A percentile compares a stretch with the other conserved stretches of the same genome.
Conservation (phyloP, 805 yeast genomes). For the Saturnispora hagleri region DNA sequence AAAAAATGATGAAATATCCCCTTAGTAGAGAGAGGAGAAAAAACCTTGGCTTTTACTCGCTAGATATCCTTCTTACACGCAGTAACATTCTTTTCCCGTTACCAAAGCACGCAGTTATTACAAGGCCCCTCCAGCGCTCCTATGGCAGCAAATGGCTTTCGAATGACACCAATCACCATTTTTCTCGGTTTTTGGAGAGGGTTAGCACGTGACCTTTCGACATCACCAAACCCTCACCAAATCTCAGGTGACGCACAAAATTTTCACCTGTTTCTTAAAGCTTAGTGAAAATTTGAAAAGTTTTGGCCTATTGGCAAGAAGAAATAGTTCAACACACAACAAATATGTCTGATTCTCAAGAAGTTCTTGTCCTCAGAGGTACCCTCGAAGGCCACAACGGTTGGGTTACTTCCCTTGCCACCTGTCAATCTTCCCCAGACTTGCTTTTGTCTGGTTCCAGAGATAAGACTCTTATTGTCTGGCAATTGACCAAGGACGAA, state of each 20-base stretch:
- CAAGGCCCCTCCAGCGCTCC: neutral
- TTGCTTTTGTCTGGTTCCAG: conserved; percentile 96
- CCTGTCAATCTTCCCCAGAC: conserved; percentile 97
- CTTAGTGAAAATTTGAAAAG: neutral
- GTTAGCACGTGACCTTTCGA: neutral
- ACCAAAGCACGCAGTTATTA: neutral
- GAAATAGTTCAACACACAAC: neutral
- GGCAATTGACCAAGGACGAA: conserved; percentile 95
- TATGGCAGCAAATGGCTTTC: neutral
- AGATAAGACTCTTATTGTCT: conserved; percentile 96
- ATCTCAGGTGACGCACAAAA: conserved; percentile 2
- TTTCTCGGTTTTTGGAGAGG: neutral
- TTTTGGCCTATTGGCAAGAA: neutral
- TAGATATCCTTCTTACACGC: too few relatives aligned
- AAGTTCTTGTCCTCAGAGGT: conserved; percentile 99
- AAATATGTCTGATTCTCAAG: conserved; percentile 62
- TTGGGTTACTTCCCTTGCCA: conserved; percentile 98
- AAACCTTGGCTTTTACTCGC: too few relatives aligned
- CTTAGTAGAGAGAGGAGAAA: too few relatives aligned
- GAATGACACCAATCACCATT: neutral
- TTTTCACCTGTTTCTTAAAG: neutral
- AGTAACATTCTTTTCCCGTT: too few relatives aligned
- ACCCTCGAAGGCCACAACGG: conserved; percentile 93
- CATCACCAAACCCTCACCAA: neutral
- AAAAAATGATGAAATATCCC: too few relatives aligned